These are phyloP conservation scores for Lyophyllum decastes DNA, from an alignment of 768 basidiomycete species.

Conservation along the genomic window DNA sequence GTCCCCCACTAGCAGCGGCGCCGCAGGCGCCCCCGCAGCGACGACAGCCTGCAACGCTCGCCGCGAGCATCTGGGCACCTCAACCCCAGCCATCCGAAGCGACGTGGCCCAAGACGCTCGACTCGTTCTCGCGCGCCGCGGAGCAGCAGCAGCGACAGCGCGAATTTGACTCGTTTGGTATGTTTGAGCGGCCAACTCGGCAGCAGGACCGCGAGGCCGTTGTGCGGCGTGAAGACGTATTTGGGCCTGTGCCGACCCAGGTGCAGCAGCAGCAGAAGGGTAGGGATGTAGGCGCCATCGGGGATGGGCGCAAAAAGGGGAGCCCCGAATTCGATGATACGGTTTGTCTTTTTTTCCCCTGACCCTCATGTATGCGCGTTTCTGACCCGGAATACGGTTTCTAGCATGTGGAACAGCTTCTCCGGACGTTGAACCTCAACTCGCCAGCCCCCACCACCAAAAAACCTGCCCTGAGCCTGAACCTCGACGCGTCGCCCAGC, in stretches of 20 bases:
- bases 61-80: constrained; percentile 81
- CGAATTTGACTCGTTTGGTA: constrained; percentile 23
- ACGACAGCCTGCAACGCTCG: constrained; percentile 35
- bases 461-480: constrained; percentile 46
- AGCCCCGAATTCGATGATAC: constrained; percentile 48
- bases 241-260: constrained; percentile 52
- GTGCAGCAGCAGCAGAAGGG: constrained; percentile 19
- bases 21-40: background rate
- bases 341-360: constrained; percentile 5
- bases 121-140: constrained; percentile 56
- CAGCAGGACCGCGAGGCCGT: constrained; percentile 15
- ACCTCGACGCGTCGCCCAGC: constrained; percentile 46
- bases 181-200: background rate
- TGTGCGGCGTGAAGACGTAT: constrained; percentile 61
- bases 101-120: constrained; percentile 69
- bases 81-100: constrained; percentile 68
- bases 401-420: constrained; percentile 81
- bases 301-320: constrained; percentile 73
- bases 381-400: background rate
- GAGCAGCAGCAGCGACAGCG: constrained; percentile 46
- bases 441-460: constrained; percentile 61
- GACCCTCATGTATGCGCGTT: constrained; percentile 8
- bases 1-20: constrained; percentile 24
- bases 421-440: constrained; percentile 77
- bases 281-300: constrained; percentile 72